These are phyloP conservation scores for Aspergillus ibericus DNA, from an alignment of 2,329 filamentous ascomycete genomes.

Conservation along the genomic window DNA sequence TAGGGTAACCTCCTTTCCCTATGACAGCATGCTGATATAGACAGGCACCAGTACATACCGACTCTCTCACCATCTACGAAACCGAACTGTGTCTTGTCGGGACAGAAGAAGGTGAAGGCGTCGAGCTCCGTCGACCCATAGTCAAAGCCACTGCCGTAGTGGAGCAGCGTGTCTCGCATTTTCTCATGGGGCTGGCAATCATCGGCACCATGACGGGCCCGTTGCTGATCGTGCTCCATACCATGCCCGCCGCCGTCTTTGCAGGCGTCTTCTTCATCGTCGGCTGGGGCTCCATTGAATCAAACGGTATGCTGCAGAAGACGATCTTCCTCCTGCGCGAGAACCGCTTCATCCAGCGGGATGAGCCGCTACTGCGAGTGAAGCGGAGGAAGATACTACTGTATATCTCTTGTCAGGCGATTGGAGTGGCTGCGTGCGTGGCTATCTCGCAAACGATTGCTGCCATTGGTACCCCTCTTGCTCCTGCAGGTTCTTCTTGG, in stretches of 20 bases:
- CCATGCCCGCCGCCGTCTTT: conserved; percentile 73
- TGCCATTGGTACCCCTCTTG: no score
- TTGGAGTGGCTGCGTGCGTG: conserved; percentile 55
- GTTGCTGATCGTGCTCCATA: conserved; percentile 67
- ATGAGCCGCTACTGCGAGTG: conserved; percentile 50
- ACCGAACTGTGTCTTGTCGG: conserved; percentile 68
- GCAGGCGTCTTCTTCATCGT: conserved; percentile 79
- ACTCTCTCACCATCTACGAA: conserved; percentile 68
- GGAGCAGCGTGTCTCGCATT: conserved; percentile 74
- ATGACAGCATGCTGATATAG: background rate
- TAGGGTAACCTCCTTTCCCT: conserved; percentile 56
- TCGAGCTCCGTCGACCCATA: conserved; percentile 59
- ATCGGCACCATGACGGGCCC: conserved; percentile 75
- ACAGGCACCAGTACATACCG: conserved; percentile 60
- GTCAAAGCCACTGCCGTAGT: conserved; percentile 42
- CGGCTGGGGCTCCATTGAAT: conserved; percentile 71
- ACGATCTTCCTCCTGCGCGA: conserved; percentile 67
- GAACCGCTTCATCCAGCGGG: conserved; percentile 54
- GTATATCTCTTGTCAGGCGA: conserved; percentile 54
- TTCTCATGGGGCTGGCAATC: conserved; percentile 72
- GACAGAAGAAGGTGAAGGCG: no score
- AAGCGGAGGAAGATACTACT: conserved; percentile 48
- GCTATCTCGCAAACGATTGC: conserved; percentile 62
- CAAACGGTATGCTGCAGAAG: conserved; percentile 72
- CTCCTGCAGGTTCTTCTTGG: no score